Evolutionary conservation across 257 asterid genomes (phyloP), one percentile per base, ranked within the genome.

Genomic region (Nicotiana obtusifolia): DNA sequence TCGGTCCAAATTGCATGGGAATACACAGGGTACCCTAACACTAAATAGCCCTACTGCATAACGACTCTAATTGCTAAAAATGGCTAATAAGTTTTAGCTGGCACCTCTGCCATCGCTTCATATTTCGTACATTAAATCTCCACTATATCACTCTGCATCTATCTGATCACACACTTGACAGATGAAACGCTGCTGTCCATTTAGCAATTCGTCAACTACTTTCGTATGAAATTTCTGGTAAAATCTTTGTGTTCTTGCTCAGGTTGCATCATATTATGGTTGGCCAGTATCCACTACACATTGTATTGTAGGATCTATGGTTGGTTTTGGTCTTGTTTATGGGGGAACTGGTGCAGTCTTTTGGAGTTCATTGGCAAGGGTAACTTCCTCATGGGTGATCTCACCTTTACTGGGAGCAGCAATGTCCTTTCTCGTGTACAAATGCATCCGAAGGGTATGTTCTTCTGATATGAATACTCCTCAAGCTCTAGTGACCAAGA

Each of bases 271-370:
- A 17, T 95, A 90, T 86, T 92, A 92, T 47, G 97, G 99, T 24
- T 95, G 95, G 99, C 98, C 99, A 61, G 99, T 95, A 41, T 95
- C 98, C 16, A 95, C 98, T 10, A 95, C 99, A 67, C 99, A 95
- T 78, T 95, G 98, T 76, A 93, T 93, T n/a, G 97, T 95, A 3
- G 99, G 99, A 80, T 93, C 98, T 28, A 95, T 95, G 99, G 99
- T 93, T 62, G 99, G 98, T 75, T 95, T 95, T 75, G 98, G 97
- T 66, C 91, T 95, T 22, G 97, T 81, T 30, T 95, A 95, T 52
- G 98, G 98, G 67, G 99, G 99, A 56, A 44, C 95, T 4, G 97
- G 92, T 49, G 98, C 99, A 35, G 98, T 95, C 31, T 93, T 95
- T 83, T 95, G 99, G 98, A 92, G 96, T 82, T 95, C 99, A 69